Percentiles rank a stretch among this genome's conserved stretches.
These are phyloP conservation scores for Ilex asprella DNA, from an alignment of 257 asterid species.

Conservation along the genomic window DNA sequence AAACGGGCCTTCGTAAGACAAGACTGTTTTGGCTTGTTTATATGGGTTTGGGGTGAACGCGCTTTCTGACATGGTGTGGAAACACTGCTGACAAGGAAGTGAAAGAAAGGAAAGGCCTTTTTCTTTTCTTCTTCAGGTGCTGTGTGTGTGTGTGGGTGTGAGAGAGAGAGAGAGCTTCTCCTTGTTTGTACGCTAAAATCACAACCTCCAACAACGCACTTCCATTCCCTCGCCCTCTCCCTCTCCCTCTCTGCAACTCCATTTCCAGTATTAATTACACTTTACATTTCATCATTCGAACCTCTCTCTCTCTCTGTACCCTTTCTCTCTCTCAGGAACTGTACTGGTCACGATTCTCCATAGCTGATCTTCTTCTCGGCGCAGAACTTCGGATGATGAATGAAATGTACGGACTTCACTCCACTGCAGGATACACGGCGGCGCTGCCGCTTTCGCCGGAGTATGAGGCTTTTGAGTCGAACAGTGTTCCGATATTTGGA, in stretches of 20 bases:
- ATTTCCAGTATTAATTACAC: not conserved
- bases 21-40: too few relatives aligned
- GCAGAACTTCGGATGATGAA: conserved; percentile 1
- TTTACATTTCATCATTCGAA: not conserved
- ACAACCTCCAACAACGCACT: not conserved
- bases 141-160: not conserved
- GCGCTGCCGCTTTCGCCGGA: not conserved
- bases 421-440: not conserved
- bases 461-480: conserved; percentile 6
- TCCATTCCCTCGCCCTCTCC: not conserved
- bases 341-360: not conserved
- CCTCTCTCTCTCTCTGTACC: not conserved
- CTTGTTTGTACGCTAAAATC: conserved; percentile 7
- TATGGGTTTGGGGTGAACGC: too few relatives aligned
- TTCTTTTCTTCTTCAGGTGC: conserved; percentile 3
- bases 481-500: conserved; percentile 1
- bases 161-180: not conserved
- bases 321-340: not conserved
- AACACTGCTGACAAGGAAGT: too few relatives aligned
- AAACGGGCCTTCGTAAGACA: too few relatives aligned
- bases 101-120: too few relatives aligned
- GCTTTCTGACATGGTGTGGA: too few relatives aligned
- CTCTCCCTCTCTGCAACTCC: not conserved
- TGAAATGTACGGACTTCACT: conserved; percentile 9
- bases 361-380: too few relatives aligned